Percentiles rank a stretch among this genome's conserved stretches.
Conservation (phyloP, 805 yeast genomes). For the Cyberlindnera meyerae region DNA sequence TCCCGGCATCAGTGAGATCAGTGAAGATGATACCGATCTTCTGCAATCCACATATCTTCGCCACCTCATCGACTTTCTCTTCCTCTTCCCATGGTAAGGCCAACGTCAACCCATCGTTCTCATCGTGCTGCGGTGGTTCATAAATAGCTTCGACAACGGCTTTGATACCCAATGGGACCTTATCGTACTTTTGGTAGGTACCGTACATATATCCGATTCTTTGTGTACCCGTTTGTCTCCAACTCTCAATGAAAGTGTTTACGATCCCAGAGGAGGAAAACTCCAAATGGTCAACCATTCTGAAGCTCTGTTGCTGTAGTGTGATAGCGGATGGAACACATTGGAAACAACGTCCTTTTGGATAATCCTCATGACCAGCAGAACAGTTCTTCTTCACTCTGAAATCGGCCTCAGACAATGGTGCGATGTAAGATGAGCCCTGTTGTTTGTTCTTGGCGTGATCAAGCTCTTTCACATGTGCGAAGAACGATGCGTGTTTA, state of each 20-base stretch:
- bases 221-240: constrained; percentile 89
- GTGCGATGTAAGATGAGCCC: constrained; percentile 70
- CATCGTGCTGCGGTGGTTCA: constrained; percentile 88
- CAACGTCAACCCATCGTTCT: constrained; percentile 78
- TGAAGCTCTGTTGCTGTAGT: constrained; percentile 77
- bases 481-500: constrained; percentile 85
- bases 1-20: constrained; percentile 83
- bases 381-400: constrained; percentile 60
- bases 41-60: constrained; percentile 52
- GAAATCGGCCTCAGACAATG: constrained; percentile 68
- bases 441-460: constrained; percentile 53
- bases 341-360: constrained; percentile 88
- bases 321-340: constrained; percentile 97
- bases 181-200: constrained; percentile 66
- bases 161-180: constrained; percentile 88
- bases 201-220: constrained; percentile 86
- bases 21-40: constrained; percentile 85
- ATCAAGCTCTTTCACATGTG: constrained; percentile 70
- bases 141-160: constrained; percentile 91
- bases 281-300: constrained; percentile 98
- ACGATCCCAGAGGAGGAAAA: constrained; percentile 69
- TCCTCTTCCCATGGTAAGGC: constrained; percentile 49
- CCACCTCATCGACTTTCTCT: constrained; percentile 46
- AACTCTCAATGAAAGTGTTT: constrained; percentile 79
- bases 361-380: constrained; percentile 90